Base-by-base conservation (phyloP, 306 rosid genomes). In the Lupinus albus region DNA sequence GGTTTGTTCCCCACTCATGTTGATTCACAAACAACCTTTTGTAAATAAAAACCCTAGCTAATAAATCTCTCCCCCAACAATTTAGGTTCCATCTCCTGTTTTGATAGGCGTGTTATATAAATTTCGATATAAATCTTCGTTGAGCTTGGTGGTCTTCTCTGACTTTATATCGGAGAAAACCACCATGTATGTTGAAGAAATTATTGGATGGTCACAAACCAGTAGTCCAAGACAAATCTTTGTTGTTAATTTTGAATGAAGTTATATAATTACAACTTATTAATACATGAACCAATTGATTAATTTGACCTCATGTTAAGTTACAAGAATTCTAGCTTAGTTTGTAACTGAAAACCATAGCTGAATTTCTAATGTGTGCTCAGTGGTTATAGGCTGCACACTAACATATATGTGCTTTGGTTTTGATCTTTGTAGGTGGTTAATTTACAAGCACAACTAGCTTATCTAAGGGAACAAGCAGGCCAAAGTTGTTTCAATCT, bases 391-490 rank as follows among this genome's bases (percentile, higher is more conserved):
- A 12, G 6, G 9, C 12, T 8, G 8, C 42, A 21, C 5, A 16
- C 64, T 64, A 42, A 80, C 38, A 76, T 47, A 46, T 2, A 60
- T 61, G 35, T 1, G 52, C 21, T 63, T 70, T 32, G 51, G 0
- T 0, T 77, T 63, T 64, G 57, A 28, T 57, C 35, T 76, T 47
- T 54, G 41, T 71, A 94, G 99, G 97, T 94, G 73, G 89, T 94
- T 3, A 88, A 69, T 81, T 82, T 94, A 61, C 99, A 94, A 77
- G 90, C 96, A 57, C 97, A 90, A 14, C 80, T 94, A 25, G 92
- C 91, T 85, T 79, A 61, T 77, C 67, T 94, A 5, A 90, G 80
- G 78, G 95, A 94, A 70, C 89, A 88, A 82, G 84, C 86, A 44
- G 66, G 86, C 21, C 87, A 86, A 42, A 84, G 80, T 75, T 76